A percentile compares a stretch with the other conserved stretches of the same genome.
These are phyloP conservation scores for Sugiyamaella xylanicola DNA, from an alignment of 1,139 yeast genomes.

Conservation along the genomic window DNA sequence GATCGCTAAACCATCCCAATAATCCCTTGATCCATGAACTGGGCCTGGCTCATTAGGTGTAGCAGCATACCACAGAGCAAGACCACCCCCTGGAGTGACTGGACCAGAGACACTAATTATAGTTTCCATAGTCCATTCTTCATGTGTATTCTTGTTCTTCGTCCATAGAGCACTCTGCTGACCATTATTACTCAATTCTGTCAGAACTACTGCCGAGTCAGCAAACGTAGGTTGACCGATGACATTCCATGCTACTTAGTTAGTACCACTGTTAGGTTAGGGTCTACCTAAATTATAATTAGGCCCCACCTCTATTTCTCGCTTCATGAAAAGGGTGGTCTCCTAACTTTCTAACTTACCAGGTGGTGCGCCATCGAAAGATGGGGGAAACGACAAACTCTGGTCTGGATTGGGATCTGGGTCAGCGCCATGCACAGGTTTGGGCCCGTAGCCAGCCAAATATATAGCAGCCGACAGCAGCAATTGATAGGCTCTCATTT, in stretches of 20 bases:
- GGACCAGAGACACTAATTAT: constrained; percentile 40
- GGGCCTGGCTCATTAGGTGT: constrained; percentile 39
- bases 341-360: constrained; percentile 8
- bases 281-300: neutral
- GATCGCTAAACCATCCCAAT: constrained; percentile 47
- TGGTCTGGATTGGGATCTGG: constrained; percentile 8
- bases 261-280: neutral
- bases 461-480: constrained; percentile 1
- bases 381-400: constrained; percentile 15
- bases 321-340: no score
- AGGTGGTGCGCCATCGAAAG: constrained; percentile 16
- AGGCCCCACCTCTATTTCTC: neutral
- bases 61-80: constrained; percentile 44
- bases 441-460: neutral
- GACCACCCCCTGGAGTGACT: constrained; percentile 41
- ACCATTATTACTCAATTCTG: constrained; percentile 7
- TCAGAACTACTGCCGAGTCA: constrained; percentile 10
- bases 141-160: constrained; percentile 33
- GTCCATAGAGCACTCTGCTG: constrained; percentile 39
- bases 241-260: constrained; percentile 8
- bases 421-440: constrained; percentile 4
- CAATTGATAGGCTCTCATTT: constrained; percentile 5
- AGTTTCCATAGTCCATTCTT: constrained; percentile 43
- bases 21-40: constrained; percentile 43
- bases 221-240: constrained; percentile 11